Base-by-base conservation (phyloP, 257 asterid species). In the Solanum commersonii region DNA sequence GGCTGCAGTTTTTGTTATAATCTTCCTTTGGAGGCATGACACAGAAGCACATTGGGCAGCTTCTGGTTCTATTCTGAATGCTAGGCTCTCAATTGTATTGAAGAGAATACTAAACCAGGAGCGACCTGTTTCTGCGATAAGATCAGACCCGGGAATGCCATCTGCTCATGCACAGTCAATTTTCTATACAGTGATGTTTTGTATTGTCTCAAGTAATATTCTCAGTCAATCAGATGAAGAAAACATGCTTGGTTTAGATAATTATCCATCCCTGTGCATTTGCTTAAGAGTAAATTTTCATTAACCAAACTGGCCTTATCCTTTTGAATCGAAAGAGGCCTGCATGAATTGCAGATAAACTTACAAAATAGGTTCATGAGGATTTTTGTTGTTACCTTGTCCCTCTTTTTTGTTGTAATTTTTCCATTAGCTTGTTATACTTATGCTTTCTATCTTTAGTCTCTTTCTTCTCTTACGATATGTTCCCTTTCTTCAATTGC, bases 91-190 rank as follows among this genome's bases (percentile, higher is more conserved):
- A 22, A 56, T 83, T 4, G 25, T 44, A 15, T 92, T 96, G 72
- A 96, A 96, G 94, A 87, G 86, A 85, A n/a, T 92, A 82, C 86
- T 96, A 31, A 95, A 96, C 87, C 98, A 96, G 85, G 95, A 93
- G 87, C 88, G 99, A 88, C 99, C 99, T 6, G 87, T 89, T 90
- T 84, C 97, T 56, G 89, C 92, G 6, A 56, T 92, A 88, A 92
- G 96, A 91, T 90, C 98, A 10, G 98, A 94, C 89, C 99, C 98
- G 0, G 99, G 99, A 87, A 96, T 96, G 99, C 98, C 99, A 37
- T 96, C 99, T 73, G 92, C 98, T 31, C 99, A 95, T 88, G 96
- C 98, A 0, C 98, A 94, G 86, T 88, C 98, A 90, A 93, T 96
- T 87, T 91, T 90, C 87, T 96, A 86, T 83, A 85, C 92, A 10